These are phyloP conservation scores for Globisporangium cystogenes DNA, from an alignment of 352 stramenopile genomes.

Conservation along the genomic window DNA sequence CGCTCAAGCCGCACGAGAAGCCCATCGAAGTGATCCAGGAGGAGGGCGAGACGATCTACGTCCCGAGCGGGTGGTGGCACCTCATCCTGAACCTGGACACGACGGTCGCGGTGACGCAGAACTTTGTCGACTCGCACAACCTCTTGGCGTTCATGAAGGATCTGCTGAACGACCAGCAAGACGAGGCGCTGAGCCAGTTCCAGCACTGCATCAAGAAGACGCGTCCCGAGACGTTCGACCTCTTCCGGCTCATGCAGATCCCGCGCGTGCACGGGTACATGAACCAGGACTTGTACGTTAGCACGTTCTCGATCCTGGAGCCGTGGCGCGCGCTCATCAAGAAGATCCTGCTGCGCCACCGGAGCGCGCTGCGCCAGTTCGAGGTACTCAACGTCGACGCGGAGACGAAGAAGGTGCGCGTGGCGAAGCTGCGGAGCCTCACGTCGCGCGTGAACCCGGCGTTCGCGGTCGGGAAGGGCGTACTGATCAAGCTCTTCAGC, in stretches of 20 bases:
- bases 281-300: slow-evolving; percentile 51
- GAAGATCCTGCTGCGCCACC: slow-evolving; percentile 48
- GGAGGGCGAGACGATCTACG: slow-evolving; percentile 95
- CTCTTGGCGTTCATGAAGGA: slow-evolving; percentile 67
- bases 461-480: slow-evolving; percentile 51
- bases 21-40: slow-evolving; percentile 86
- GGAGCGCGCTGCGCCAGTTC: slow-evolving; percentile 15
- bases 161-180: slow-evolving; percentile 51
- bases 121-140: slow-evolving; percentile 90
- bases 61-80: slow-evolving; percentile 97
- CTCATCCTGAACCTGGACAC: slow-evolving; percentile 94
- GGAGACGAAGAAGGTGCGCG: slow-evolving; percentile 17
- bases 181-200: slow-evolving; percentile 48
- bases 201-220: slow-evolving; percentile 38
- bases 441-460: slow-evolving; percentile 78
- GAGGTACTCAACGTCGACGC: slow-evolving; percentile 10
- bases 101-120: slow-evolving; percentile 96
- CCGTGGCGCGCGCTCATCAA: slow-evolving; percentile 57
- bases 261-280: slow-evolving; percentile 52
- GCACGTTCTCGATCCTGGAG: slow-evolving; percentile 48
- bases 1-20: slow-evolving; percentile 59
- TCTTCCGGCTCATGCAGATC: slow-evolving; percentile 62
- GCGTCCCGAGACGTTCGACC: slow-evolving; percentile 54
- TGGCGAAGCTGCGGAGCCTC: slow-evolving; percentile 46
- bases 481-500: slow-evolving; percentile 83